Conservation (phyloP, 2,329 filamentous ascomycete species). For the Epichloe baconii region DNA sequence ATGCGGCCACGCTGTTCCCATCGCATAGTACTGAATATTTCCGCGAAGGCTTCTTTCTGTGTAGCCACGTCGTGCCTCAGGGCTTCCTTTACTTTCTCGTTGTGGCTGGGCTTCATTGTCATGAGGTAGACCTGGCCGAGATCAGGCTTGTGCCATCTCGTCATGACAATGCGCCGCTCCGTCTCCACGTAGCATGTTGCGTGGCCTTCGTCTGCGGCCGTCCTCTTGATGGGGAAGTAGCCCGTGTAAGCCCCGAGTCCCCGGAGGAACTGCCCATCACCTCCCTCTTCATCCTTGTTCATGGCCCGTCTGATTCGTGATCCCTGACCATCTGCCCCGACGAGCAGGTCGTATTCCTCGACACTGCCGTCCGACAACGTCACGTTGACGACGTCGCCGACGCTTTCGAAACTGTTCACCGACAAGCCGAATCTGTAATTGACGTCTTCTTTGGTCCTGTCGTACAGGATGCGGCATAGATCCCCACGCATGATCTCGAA, state of each 20-base stretch:
- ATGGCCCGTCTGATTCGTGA: slow-evolving; percentile 8
- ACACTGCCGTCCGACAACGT: slow-evolving; percentile 7
- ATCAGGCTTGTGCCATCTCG: slow-evolving; percentile 13
- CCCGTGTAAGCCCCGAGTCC: slow-evolving; percentile 15
- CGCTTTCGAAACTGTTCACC: background rate
- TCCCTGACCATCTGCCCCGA: slow-evolving; percentile 9
- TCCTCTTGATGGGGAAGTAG: slow-evolving; percentile 25
- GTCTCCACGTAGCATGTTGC: slow-evolving; percentile 20
- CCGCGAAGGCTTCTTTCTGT: slow-evolving; percentile 22
- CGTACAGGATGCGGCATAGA: slow-evolving; percentile 30
- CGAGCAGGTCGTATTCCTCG: slow-evolving; percentile 8
- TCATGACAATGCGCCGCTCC: slow-evolving; percentile 23
- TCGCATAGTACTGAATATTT: slow-evolving; percentile 27
- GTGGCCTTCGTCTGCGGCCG: slow-evolving; percentile 1
- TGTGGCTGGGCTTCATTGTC: slow-evolving; percentile 11
- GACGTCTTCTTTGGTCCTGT: slow-evolving; percentile 13
- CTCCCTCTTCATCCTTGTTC: background rate
- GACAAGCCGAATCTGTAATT: slow-evolving; percentile 16
- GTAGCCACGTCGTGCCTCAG: slow-evolving; percentile 9
- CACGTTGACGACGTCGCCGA: slow-evolving; percentile 6
- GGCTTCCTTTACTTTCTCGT: slow-evolving; percentile 11
- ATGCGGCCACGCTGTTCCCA: slow-evolving; percentile 28
- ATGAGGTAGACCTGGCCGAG: slow-evolving; percentile 12
- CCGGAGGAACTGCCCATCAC: slow-evolving; percentile 2
- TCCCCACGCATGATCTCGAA: slow-evolving; percentile 44